These are phyloP conservation scores for Mycena sp. DNA, from an alignment of 1,284 basidiomycete species.

Conservation along the genomic window DNA sequence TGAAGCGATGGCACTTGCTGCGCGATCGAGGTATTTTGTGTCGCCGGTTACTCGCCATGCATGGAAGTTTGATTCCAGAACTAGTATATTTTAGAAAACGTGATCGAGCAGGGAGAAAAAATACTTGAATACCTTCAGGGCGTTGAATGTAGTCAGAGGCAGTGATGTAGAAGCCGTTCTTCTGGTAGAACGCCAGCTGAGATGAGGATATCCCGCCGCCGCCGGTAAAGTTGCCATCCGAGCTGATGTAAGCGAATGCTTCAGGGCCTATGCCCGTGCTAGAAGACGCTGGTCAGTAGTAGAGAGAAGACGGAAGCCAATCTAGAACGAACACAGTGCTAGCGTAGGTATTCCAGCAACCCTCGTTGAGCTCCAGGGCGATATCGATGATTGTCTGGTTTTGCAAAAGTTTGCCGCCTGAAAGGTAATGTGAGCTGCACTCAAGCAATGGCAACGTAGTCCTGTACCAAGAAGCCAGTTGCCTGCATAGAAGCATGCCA, in stretches of 20 bases:
- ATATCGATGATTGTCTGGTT: constrained; percentile 74
- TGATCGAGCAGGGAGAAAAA: background rate
- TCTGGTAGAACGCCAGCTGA: constrained; percentile 36
- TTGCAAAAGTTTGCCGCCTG: constrained; percentile 65
- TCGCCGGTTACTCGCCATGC: constrained; percentile 77
- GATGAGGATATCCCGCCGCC: constrained; percentile 44
- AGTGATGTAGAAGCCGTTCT: constrained; percentile 73
- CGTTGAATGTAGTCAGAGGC: constrained; percentile 22
- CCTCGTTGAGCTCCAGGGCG: constrained; percentile 68
- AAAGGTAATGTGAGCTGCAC: background rate
- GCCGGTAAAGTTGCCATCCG: constrained; percentile 67
- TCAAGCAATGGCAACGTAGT: background rate
- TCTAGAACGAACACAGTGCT: constrained; percentile 63
- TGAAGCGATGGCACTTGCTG: constrained; percentile 53
- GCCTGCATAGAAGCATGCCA: constrained; percentile 77
- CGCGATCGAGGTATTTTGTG: constrained; percentile 59
- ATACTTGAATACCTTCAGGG: constrained; percentile 23
- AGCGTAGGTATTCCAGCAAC: constrained; percentile 80
- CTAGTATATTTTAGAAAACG: constrained; percentile 43
- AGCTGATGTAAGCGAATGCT: constrained; percentile 64
- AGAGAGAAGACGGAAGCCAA: background rate
- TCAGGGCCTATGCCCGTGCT: constrained; percentile 83
- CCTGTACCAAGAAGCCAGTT: constrained; percentile 71
- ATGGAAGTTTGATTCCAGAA: constrained; percentile 82
- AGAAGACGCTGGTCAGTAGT: background rate